These are phyloP conservation scores for Pyricularia sp. DNA, from an alignment of 2,329 filamentous ascomycete genomes.

Conservation along the genomic window DNA sequence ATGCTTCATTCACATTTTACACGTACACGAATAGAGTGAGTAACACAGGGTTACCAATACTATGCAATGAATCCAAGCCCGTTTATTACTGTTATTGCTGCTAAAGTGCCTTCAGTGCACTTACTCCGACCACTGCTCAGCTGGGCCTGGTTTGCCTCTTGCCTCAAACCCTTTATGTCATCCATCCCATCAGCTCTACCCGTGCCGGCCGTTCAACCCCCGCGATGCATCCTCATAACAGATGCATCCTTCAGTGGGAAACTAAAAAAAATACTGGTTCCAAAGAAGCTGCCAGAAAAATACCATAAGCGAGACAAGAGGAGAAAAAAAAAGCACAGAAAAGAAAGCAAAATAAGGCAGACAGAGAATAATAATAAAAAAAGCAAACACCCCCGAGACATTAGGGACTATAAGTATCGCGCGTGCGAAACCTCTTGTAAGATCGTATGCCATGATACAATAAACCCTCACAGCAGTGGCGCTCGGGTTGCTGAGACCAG, in stretches of 20 bases:
- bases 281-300: not conserved
- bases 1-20: too few species aligned
- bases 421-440: not conserved
- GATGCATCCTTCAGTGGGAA: too few species aligned
- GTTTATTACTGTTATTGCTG: not conserved
- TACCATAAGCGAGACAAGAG: not conserved
- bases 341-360: not conserved
- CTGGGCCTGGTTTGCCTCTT: not conserved
- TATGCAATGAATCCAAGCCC: not conserved
- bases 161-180: not conserved
- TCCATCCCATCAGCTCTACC: not conserved
- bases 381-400: not conserved
- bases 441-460: not conserved
- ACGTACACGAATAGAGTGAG: not conserved
- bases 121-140: not conserved
- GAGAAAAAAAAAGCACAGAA: not conserved
- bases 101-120: not conserved
- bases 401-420: not conserved
- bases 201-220: not conserved
- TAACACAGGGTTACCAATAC: not conserved
- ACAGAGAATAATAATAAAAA: not conserved
- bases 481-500: not conserved
- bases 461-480: not conserved
- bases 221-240: not conserved
- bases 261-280: not conserved